Evolutionary conservation across 306 rosid species (phyloP).

Genomic region (Vachellia collinsii): DNA sequence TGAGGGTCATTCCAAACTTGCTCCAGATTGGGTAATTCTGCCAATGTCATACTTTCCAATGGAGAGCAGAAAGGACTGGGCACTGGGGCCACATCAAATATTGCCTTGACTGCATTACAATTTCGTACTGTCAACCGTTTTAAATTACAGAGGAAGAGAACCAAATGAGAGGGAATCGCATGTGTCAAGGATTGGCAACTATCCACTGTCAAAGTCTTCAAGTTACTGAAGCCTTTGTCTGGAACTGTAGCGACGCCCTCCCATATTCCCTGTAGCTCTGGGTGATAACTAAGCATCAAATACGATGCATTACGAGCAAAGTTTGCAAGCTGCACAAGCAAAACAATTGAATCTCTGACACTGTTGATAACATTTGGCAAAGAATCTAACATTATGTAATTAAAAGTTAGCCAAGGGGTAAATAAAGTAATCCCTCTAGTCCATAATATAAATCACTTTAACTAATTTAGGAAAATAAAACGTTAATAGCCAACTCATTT

Average conservation of each 20-base stretch:
- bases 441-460: too few relatives aligned
- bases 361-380: too few relatives aligned
- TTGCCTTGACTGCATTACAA: not conserved
- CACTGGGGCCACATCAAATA: not conserved
- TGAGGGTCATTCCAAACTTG: slow-evolving; percentile 21
- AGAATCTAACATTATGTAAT: too few relatives aligned
- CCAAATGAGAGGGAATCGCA: not conserved
- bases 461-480: too few relatives aligned
- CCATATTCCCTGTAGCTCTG: not conserved
- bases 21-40: not conserved
- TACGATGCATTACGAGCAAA: not conserved
- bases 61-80: not conserved
- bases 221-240: not conserved
- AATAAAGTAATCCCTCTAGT: too few relatives aligned
- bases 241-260: not conserved
- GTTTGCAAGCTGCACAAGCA: not conserved
- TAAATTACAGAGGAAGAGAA: not conserved
- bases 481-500: too few relatives aligned
- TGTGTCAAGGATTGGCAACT: not conserved
- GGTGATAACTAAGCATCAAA: not conserved
- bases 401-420: too few relatives aligned
- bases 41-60: not conserved
- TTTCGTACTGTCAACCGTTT: not conserved
- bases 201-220: not conserved
- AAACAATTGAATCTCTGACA: too few relatives aligned